phyloP scores from a whole-genome alignment of 1,284 basidiomycete genomes.

The Boletellus deceptivus region DNA sequence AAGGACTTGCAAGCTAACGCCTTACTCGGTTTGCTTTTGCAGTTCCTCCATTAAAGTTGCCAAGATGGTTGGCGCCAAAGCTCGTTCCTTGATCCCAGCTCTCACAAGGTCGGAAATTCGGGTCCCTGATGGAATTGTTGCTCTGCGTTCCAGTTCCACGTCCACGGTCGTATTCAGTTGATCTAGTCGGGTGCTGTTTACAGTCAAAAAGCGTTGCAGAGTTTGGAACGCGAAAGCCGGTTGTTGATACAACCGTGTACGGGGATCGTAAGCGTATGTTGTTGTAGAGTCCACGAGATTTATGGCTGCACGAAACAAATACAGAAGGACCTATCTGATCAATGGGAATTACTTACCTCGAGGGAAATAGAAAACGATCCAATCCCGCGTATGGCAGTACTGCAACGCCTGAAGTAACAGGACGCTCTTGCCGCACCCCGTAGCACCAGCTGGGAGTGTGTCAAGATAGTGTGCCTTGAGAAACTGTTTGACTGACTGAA shows the following conservation, averaged over 20 bases:
- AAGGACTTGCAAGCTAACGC: conserved; percentile 19
- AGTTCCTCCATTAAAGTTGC: conserved; percentile 65
- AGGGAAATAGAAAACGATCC: conserved; percentile 90
- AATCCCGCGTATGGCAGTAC: conserved; percentile 68
- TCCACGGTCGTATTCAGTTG: conserved; percentile 41
- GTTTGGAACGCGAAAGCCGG: conserved; percentile 61
- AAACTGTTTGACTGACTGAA: conserved; percentile 48
- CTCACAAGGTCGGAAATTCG: conserved; percentile 59
- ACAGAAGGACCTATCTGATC: background rate
- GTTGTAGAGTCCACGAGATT: conserved; percentile 80
- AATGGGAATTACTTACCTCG: conserved; percentile 48
- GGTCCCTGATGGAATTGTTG: conserved; percentile 48
- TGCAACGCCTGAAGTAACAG: conserved; percentile 80
- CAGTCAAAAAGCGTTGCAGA: conserved; percentile 55
- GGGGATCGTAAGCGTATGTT: conserved; percentile 71
- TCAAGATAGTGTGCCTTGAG: conserved; percentile 1
- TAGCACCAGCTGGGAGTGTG: conserved; percentile 57
- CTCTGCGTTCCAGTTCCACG: conserved; percentile 46
- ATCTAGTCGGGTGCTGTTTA: conserved; percentile 48
- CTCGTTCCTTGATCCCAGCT: conserved; percentile 54
- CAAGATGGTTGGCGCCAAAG: conserved; percentile 63
- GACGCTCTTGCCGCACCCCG: conserved; percentile 84
- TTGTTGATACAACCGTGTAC: conserved; percentile 79
- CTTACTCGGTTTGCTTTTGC: conserved; percentile 62
- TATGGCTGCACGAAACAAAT: conserved; percentile 43